Evolutionary conservation across 2,329 filamentous ascomycete genomes (phyloP), one percentile per base, ranked within the genome.

Genomic region (Neonectria sp.): DNA sequence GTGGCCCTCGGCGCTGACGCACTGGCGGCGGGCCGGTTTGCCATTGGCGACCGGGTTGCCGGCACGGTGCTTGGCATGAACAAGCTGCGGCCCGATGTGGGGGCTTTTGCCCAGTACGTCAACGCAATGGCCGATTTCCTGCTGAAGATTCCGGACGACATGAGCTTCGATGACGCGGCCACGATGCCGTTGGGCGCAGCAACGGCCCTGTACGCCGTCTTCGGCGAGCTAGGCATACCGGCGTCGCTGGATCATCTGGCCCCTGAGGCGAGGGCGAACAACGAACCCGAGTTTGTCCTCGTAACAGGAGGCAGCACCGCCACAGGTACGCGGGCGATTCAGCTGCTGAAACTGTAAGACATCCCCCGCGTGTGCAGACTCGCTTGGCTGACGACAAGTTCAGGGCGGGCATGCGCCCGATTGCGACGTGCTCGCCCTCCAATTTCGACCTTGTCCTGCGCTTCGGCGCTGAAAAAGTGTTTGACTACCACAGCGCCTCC

Each of bases 251-350:
- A 21, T 21, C 21, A 21, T 21, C 21, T 21, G 21, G 21, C 21
- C 21, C 21, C 21, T 21, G 21, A 21, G 21, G 21, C 21, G 21
- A 21, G 21, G 21, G 21, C 21, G 21, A 21, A 21, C 21, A 21
- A 21, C 21, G 63, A 69, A 31, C 25, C 66, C n/a, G 56, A 65
- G 24, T 64, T 68, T 48, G 77, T 88, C 0, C 73, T 88, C 1
- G 81, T 88, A 4, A 81, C 80, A 52, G 86, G 85, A 2, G 86
- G 84, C 2, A 78, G 76, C 37, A 84, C 83, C 2, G 76, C 83
- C 0, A 81, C 77, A 0, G 85, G 85, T 0, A 82, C 81, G 1
- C 73, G 81, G 59, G 84, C 82, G 0, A 80, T 85, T 4, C 85
- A 88, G 69, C 52, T 86, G 15, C 70, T 83, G 17, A 80, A 76